Conservation (phyloP, 257 asterid genomes). For the Schizonepeta tenuifolia region DNA sequence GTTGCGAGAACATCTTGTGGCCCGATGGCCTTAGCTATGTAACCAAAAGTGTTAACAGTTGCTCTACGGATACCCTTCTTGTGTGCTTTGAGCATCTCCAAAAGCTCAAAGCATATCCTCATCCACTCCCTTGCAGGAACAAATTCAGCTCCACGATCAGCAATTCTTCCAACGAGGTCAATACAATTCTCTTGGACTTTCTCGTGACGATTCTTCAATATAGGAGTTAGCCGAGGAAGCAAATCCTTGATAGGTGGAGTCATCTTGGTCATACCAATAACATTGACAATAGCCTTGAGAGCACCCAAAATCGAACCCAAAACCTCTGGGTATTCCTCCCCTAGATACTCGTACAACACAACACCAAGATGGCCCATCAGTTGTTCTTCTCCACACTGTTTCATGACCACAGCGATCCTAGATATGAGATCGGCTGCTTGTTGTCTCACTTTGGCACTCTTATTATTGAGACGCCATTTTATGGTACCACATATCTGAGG, state of each 20-base stretch:
- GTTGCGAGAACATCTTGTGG: conserved; percentile 95
- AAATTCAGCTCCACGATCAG: conserved; percentile 92
- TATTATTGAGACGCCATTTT: conserved; percentile 88
- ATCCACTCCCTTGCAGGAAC: conserved; percentile 97
- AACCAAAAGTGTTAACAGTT: conserved; percentile 87
- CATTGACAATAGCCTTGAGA: conserved; percentile 87
- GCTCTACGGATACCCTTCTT: conserved; percentile 95
- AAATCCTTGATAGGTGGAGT: conserved; percentile 91
- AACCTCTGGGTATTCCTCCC: conserved; percentile 94
- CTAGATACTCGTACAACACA: conserved; percentile 80
- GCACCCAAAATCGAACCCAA: conserved; percentile 89
- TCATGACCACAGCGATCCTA: conserved; percentile 91
- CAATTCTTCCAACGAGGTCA: conserved; percentile 89
- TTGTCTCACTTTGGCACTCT: conserved; percentile 91
- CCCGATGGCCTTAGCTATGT: conserved; percentile 88
- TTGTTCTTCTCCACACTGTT: conserved; percentile 88
- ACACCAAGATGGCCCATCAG: conserved; percentile 95
- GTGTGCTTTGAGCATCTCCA: conserved; percentile 96
- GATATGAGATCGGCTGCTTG: conserved; percentile 93
- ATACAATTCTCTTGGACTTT: conserved; percentile 92
- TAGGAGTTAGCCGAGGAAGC: conserved; percentile 93
- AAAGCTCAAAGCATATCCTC: conserved; percentile 93
- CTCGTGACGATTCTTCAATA: conserved; percentile 92
- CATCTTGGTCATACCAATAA: conserved; percentile 94
- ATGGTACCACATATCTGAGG: conserved; percentile 96